Conservation (phyloP, 164 flowering plant genomes). For the Aristolochia contorta region DNA sequence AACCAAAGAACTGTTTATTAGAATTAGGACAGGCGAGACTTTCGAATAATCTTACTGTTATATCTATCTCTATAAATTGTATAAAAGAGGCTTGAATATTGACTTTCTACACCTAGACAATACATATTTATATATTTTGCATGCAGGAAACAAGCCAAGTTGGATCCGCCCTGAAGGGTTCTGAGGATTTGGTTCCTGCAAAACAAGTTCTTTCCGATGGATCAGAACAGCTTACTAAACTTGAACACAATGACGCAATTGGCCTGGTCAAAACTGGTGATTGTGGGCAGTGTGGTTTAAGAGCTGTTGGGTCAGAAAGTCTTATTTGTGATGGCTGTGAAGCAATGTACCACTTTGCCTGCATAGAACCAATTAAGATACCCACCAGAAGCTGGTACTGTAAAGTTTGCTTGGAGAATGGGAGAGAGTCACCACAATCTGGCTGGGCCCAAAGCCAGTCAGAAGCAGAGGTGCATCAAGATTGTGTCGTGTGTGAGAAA, state of each 20-base stretch:
- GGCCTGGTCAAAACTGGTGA: constrained; percentile 15
- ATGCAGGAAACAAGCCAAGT: constrained; percentile 10
- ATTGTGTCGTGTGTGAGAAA: constrained; percentile 68
- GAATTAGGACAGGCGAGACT: no score
- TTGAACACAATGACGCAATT: constrained; percentile 29
- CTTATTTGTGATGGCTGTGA: constrained; percentile 86
- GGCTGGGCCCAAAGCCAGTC: constrained; percentile 3
- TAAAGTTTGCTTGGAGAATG: constrained; percentile 39
- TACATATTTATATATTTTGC: not conserved
- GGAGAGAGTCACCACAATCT: constrained; percentile 24
- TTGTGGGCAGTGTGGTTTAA: constrained; percentile 48
- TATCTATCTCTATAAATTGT: no score
- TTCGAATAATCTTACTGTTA: no score
- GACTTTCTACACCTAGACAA: no score
- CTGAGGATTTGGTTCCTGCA: constrained; percentile 7
- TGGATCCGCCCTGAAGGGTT: constrained; percentile 7
- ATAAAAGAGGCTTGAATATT: no score
- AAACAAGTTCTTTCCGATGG: constrained; percentile 19
- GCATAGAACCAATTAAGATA: constrained; percentile 55
- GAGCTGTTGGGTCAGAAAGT: constrained; percentile 43
- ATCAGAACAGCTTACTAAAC: constrained; percentile 27
- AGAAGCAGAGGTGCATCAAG: constrained; percentile 26
- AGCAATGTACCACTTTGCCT: constrained; percentile 62
- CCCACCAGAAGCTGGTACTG: constrained; percentile 67
- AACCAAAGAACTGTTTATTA: no score